Evolutionary conservation across 2,329 filamentous ascomycete genomes (phyloP), one percentile per base, ranked within the genome.

Genomic region (Nigrograna mackinnonii): DNA sequence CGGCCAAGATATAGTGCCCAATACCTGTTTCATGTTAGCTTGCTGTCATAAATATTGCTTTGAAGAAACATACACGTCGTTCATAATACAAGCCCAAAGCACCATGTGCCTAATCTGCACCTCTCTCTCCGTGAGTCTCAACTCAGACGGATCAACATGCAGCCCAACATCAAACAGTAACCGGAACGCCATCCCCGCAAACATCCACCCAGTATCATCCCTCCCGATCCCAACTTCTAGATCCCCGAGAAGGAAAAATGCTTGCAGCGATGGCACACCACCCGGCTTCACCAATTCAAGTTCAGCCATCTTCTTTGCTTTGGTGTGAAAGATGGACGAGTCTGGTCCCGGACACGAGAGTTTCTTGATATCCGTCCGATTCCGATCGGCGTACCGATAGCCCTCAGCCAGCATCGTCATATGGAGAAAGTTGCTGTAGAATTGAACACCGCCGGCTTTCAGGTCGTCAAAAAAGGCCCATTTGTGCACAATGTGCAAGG

Each of bases 161-260:
- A 79, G 60, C 4, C 43, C 41, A 11, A 50, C 30, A 33, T 37
- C 34, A 6, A 36, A 39, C 6, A 40, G 13, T 3, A 39, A 20
- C 17, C 52, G 35, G 18, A 52, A 37, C 18, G 38, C 53, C 71
- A 61, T 57, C 67, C 73, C 74, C 6, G 73, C 68, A 57, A 77
- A 78, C 70, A 79, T 75, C 76, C 76, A 78, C 5, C 75, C 76
- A 0, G 72, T 70, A 40, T 75, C 74, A 40, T 79, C 76, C 41
- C 76, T 60, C 3, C 76, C 76, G 4, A 76, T 69, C 22, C 71
- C 74, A 39, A 71, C 76, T 50, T 79, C 76, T 6, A 79, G 57
- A 43, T 79, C 76, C 6, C 75, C 72, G 6, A 79, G 64, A 3
- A 79, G 54, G 14, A 79, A 58, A 14, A 79, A 66, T 0, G 73